phyloP scores from a whole-genome alignment of 108 stramenopile genomes.

The Nitzschia sp. region DNA sequence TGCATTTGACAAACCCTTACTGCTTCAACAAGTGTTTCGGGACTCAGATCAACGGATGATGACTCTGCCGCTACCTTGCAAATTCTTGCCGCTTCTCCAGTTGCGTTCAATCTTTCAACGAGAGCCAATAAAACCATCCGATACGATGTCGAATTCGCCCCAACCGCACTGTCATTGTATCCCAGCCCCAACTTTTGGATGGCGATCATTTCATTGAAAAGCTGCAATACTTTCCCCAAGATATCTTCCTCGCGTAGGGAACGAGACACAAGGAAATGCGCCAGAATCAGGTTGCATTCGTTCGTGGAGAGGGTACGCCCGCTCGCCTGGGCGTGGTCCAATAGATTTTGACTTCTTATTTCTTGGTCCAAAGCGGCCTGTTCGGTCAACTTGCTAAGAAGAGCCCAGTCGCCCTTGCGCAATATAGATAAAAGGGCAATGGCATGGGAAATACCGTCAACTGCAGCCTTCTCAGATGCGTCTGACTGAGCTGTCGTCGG shows the following conservation, averaged over 20 bases:
- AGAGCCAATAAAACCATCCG: slow-evolving; percentile 35
- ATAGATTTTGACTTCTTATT: too few species aligned
- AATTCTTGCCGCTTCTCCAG: slow-evolving; percentile 25
- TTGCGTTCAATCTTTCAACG: slow-evolving; percentile 13
- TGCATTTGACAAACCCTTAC: slow-evolving; percentile 21
- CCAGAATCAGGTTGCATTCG: slow-evolving; percentile 26
- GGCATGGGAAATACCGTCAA: too few species aligned
- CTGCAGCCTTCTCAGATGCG: too few species aligned
- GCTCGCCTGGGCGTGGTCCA: slow-evolving; percentile 6
- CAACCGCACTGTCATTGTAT: too few species aligned
- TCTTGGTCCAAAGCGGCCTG: too few species aligned
- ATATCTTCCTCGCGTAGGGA: slow-evolving; percentile 4
- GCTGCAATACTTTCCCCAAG: slow-evolving; percentile 8
- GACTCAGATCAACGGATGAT: slow-evolving; percentile 11
- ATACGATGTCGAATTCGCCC: slow-evolving; percentile 33
- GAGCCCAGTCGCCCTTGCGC: too few species aligned
- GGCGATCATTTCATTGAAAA: slow-evolving; percentile 34
- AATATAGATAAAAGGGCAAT: too few species aligned
- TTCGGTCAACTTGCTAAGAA: too few species aligned
- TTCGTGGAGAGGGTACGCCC: slow-evolving; percentile 15
- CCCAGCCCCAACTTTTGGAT: slow-evolving; percentile 8
- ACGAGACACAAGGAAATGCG: slow-evolving; percentile 12
- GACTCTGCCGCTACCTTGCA: slow-evolving; percentile 9
- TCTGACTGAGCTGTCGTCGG: too few species aligned
- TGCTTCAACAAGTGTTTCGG: slow-evolving; percentile 22